Evolutionary conservation across 208 protist species (phyloP).

Genomic region (Wallacemonas collosoma): DNA sequence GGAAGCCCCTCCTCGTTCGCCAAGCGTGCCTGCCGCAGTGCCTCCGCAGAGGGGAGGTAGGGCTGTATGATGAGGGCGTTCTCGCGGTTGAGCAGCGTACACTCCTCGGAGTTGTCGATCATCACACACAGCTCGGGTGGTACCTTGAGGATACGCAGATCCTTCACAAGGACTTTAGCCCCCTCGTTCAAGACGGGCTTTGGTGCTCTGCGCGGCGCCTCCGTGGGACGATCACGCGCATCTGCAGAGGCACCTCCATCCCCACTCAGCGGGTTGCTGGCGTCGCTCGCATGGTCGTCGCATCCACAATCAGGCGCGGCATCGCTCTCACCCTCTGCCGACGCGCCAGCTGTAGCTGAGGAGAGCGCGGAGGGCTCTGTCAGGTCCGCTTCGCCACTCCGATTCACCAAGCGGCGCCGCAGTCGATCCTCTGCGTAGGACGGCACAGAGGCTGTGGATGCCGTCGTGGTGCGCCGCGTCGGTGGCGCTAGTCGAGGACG

Average conservation of each 20-base stretch:
- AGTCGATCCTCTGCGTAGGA: background rate
- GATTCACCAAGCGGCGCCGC: slow-evolving; percentile 1
- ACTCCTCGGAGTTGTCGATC: slow-evolving; percentile 88
- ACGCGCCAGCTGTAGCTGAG: too few species aligned
- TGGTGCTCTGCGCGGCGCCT: background rate
- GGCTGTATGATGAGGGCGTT: slow-evolving; percentile 82
- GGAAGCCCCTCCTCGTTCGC: slow-evolving; percentile 24
- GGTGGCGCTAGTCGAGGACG: background rate
- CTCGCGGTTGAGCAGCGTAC: slow-evolving; percentile 72
- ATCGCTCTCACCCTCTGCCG: too few species aligned
- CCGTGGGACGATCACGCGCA: background rate
- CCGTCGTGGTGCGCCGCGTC: background rate
- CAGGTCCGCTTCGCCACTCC: background rate
- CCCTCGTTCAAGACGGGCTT: slow-evolving; percentile 41
- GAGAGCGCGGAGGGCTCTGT: background rate
- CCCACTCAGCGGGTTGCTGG: background rate
- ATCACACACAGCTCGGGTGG: slow-evolving; percentile 83
- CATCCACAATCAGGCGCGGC: too few species aligned
- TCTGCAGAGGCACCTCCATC: background rate
- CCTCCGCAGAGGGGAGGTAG: slow-evolving; percentile 61
- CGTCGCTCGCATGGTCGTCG: too few species aligned
- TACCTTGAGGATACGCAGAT: slow-evolving; percentile 81
- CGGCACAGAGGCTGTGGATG: background rate
- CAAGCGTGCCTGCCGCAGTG: slow-evolving; percentile 10
- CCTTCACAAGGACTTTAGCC: slow-evolving; percentile 78